Evolutionary conservation across 2,329 filamentous ascomycete species (phyloP).

Genomic region (Clarireedia homoeocarpa): DNA sequence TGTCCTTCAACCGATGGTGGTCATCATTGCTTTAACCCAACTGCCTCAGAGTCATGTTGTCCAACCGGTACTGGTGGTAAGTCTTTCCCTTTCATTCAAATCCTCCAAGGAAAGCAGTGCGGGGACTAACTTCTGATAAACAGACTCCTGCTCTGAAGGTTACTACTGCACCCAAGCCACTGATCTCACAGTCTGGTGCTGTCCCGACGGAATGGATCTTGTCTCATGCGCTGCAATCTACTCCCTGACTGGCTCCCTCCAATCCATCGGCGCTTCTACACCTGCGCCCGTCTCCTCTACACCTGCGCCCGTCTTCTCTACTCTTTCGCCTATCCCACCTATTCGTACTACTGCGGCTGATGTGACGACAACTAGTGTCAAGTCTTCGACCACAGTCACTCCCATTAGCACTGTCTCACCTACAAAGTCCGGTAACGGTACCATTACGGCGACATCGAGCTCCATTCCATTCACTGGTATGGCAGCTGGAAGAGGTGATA

Average conservation of each 20-base stretch:
- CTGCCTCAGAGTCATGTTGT: conserved; percentile 1
- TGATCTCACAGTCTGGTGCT: conserved; percentile 48
- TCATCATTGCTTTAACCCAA: conserved; percentile 5
- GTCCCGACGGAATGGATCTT: conserved; percentile 43
- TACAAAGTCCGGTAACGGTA: background rate
- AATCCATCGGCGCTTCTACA: background rate
- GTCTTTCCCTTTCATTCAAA: background rate
- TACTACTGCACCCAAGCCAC: conserved; percentile 56
- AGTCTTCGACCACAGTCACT: background rate
- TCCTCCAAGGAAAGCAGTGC: background rate
- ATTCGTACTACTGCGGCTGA: too few relatives aligned
- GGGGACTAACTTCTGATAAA: background rate
- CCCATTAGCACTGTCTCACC: background rate
- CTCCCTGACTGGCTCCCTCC: conserved; percentile 40
- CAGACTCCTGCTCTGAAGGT: conserved; percentile 10
- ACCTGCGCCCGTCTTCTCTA: too few relatives aligned
- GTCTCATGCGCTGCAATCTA: conserved; percentile 46
- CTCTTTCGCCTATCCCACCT: too few relatives aligned
- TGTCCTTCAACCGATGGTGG: conserved; percentile 1
- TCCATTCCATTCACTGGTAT: background rate
- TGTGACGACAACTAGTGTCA: background rate
- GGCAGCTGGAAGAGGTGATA: background rate
- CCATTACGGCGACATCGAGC: background rate
- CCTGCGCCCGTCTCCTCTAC: background rate
- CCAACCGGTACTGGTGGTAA: conserved; percentile 6